Evolutionary conservation across 2,329 filamentous ascomycete genomes (phyloP), one percentile per base, ranked within the genome.

Genomic region (Fusarium acutatum): DNA sequence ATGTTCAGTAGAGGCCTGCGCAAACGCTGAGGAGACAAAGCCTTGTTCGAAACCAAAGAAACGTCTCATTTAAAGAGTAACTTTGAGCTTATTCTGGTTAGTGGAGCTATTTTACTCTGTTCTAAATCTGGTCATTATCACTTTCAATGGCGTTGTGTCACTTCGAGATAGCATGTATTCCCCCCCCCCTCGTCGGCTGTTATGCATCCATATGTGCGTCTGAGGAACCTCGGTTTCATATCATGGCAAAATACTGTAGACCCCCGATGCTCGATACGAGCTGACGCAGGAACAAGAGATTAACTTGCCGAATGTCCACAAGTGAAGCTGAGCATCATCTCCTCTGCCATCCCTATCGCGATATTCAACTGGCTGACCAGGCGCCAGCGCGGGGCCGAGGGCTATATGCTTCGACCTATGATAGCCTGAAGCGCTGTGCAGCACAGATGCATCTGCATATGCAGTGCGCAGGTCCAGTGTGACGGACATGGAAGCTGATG

Each of bases 321-420:
- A 52, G 43, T 35, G 24, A 69, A 46, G 37, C 49, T 60, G 26
- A 22, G 34, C 43, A 41, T 57, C 56, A 57, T 35, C 60, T 62
- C 62, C 40, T 64, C 59, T 59, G 44, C 56, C 28, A 43, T 60
- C 53, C 24, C 66, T 34, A 66, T 57, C 34, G 32, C 41, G 37
- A 35, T 30, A 41, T 73, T 53, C 69, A 69, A 74, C 72, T 74
- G 72, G 72, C 46, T 49, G 41, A 38, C 63, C 72, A 75, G 64
- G 72, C 72, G 72, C 72, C 69, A 46, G 28, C 60, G 72, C 68
- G 72, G 72, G 68, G 74, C 67, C 40, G 30, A 40, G 37, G 37
- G n/a, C 41, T 47, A 58, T 30, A 47, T 53, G 32, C 49, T 58
- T 53, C 57, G 52, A 44, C 67, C 62, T 71, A 63, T 64, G 64